These are phyloP conservation scores for Pezicula rhizophila DNA, from an alignment of 2,329 filamentous ascomycete genomes.

Conservation along the genomic window DNA sequence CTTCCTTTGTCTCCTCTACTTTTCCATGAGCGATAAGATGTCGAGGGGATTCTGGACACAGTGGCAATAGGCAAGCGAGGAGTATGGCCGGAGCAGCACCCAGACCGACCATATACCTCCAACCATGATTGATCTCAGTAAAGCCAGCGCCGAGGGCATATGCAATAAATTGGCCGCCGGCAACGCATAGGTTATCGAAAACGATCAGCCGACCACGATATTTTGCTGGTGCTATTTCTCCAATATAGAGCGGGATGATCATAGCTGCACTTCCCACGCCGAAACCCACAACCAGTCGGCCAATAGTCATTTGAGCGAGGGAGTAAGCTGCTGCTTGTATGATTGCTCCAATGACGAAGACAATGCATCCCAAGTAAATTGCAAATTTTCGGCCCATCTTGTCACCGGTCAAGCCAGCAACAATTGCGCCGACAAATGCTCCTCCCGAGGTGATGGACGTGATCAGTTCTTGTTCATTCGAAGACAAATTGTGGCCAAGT, in stretches of 20 bases:
- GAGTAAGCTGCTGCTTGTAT: constrained; percentile 31
- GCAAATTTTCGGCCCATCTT: constrained; percentile 32
- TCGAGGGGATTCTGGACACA: constrained; percentile 43
- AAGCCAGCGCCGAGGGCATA: constrained; percentile 38
- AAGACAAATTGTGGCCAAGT: constrained; percentile 32
- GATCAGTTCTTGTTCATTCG: constrained; percentile 43
- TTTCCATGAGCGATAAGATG: constrained; percentile 33
- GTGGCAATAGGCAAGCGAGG: constrained; percentile 35
- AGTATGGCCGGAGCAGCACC: constrained; percentile 41
- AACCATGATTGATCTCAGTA: constrained; percentile 35
- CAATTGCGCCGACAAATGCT: constrained; percentile 37
- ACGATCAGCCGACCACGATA: constrained; percentile 43
- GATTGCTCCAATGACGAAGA: constrained; percentile 34
- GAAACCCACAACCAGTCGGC: constrained; percentile 41
- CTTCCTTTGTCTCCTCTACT: constrained; percentile 6
- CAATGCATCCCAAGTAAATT: constrained; percentile 34
- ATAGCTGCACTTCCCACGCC: constrained; percentile 43
- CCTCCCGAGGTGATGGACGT: constrained; percentile 45
- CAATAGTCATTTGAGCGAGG: constrained; percentile 37
- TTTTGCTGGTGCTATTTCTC: constrained; percentile 42
- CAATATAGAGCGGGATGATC: constrained; percentile 41
- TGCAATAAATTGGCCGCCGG: constrained; percentile 34
- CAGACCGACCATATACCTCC: constrained; percentile 43
- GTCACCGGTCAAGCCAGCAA: constrained; percentile 31
- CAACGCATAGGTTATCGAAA: constrained; percentile 41